These are phyloP conservation scores for Sanghuangporus weigelae DNA, from an alignment of 1,284 basidiomycete species.

Conservation along the genomic window DNA sequence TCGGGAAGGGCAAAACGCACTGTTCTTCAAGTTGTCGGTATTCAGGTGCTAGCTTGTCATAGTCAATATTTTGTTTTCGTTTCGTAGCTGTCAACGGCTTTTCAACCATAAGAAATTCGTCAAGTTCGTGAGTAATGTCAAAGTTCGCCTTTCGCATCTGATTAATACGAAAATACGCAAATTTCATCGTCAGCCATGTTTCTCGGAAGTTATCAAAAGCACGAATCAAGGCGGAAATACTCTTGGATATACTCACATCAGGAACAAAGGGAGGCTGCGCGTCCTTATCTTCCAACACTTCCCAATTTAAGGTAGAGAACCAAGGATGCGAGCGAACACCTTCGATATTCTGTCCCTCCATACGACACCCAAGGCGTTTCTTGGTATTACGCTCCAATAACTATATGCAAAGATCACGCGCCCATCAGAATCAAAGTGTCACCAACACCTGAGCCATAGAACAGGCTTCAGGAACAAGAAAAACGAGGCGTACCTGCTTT, in stretches of 20 bases:
- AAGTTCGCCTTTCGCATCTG: slow-evolving; percentile 95
- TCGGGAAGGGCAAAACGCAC: slow-evolving; percentile 39
- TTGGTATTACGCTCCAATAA: slow-evolving; percentile 81
- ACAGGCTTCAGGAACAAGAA: slow-evolving; percentile 13
- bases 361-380: slow-evolving; percentile 77
- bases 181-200: not conserved
- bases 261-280: slow-evolving; percentile 84
- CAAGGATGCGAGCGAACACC: slow-evolving; percentile 83
- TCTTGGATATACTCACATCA: slow-evolving; percentile 54
- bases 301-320: slow-evolving; percentile 84
- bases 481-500: slow-evolving; percentile 19
- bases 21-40: slow-evolving; percentile 91
- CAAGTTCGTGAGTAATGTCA: slow-evolving; percentile 94
- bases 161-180: slow-evolving; percentile 5
- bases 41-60: slow-evolving; percentile 85
- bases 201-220: not conserved
- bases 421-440: slow-evolving; percentile 1
- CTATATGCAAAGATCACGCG: slow-evolving; percentile 37
- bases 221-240: too few species aligned
- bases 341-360: slow-evolving; percentile 56
- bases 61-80: slow-evolving; percentile 78
- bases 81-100: slow-evolving; percentile 94
- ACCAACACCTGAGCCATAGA: slow-evolving; percentile 6
- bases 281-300: slow-evolving; percentile 68
- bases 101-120: slow-evolving; percentile 94